Base-by-base conservation (phyloP, 345 rosid species). In the Citrus trifoliata region DNA sequence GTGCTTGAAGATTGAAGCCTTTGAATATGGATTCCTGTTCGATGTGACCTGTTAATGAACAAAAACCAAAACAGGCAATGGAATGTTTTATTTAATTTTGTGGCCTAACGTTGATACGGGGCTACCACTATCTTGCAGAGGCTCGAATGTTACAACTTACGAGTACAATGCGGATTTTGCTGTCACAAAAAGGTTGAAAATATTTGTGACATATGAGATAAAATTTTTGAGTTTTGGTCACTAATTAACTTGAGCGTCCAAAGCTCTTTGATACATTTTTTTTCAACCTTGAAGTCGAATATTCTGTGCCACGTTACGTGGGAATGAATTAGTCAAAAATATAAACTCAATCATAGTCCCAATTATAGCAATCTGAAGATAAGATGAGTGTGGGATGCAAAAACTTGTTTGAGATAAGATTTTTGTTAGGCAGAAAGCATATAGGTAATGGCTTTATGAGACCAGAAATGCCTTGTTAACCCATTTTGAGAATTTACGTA, bases 381-480 rank as follows among this genome's bases (percentile, higher is more conserved):
- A 61, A 61, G 33, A 61, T 62, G 35, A 27, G 33, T 18, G 40
- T 18, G 16, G 27, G 35, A 70, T 28, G 37, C 60, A 48, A 28
- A 25, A 37, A 72, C 27, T 33, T 35, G 37, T 7, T 4, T 1
- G 76, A 38, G 67, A n/a, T 37, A 37, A 60, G 67, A 59, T 58
- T 33, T 53, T 30, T 3, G 42, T 35, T 56, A 33, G 65, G 59
- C 63, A 71, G 70, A 35, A 66, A 66, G 35, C 55, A 84, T 13
- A 16, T 32, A 28, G n/a, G 73, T 67, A 66, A 35, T 67, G 86
- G 86, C 75, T 75, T 80, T 35, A 63, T 5, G 73, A 38, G 80
- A 78, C 78, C 73, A 53, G 46, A 38, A 48, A 61, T 71, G 76
- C 14, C n/a, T 7, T 24, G 18, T 40, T 10, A 19, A 59, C 75